Conservation (phyloP, 176 grass and related monocot genomes). For the Saccharum officinarum region DNA sequence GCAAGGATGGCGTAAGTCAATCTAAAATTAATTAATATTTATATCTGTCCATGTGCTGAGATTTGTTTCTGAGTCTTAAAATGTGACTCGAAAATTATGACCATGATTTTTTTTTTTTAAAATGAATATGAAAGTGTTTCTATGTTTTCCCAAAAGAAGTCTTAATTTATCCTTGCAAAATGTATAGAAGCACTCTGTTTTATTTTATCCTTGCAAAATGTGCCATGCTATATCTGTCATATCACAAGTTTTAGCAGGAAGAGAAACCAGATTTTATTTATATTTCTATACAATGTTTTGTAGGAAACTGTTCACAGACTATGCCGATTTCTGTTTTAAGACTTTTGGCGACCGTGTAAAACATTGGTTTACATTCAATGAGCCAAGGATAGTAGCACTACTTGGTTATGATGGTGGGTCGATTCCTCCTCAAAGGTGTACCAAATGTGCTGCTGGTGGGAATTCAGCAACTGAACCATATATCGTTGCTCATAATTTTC, state of each 20-base stretch:
- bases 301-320: slow-evolving; percentile 61
- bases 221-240: not conserved
- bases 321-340: slow-evolving; percentile 79
- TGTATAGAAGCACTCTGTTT: not conserved
- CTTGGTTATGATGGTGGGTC: slow-evolving; percentile 57
- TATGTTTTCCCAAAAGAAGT: not conserved
- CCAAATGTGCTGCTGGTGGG: slow-evolving; percentile 48
- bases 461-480: slow-evolving; percentile 78
- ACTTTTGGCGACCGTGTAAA: slow-evolving; percentile 75
- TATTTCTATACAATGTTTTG: slow-evolving; percentile 30
- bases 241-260: not conserved
- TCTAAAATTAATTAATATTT: not conserved
- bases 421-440: slow-evolving; percentile 60
- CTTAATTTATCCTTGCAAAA: not conserved
- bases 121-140: not conserved
- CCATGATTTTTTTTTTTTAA: too few relatives aligned
- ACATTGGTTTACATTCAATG: slow-evolving; percentile 86
- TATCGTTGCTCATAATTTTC: slow-evolving; percentile 64
- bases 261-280: not conserved
- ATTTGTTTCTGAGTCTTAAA: not conserved
- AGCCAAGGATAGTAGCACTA: slow-evolving; percentile 56
- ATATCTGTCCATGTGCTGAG: not conserved
- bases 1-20: slow-evolving; percentile 58
- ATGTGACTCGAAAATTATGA: not conserved
- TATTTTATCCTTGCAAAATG: slow-evolving; percentile 21